Evolutionary conservation across 2,329 filamentous ascomycete genomes (phyloP), one percentile per base, ranked within the genome.

Genomic region (Drechslerella dactyloides): DNA sequence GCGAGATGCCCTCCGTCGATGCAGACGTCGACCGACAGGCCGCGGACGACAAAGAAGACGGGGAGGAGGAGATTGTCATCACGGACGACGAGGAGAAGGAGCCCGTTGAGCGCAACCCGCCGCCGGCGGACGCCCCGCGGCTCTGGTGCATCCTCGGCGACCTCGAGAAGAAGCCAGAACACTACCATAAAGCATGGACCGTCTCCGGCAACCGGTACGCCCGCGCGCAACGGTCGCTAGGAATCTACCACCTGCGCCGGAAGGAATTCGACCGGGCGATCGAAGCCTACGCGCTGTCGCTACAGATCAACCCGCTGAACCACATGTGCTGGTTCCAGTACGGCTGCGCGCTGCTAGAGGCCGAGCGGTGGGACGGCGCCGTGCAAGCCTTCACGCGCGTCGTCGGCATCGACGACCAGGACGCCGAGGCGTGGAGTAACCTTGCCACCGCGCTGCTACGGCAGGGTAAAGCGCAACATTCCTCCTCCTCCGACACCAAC

Each of bases 111-210:
- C 83, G 88, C 1, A 81, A 84, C 2, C 89, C 90, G 0, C 82
- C 90, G 0, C 91, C 92, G 0, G 84, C 89, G 0, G 91, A 97
- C 78, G 91, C 93, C 0, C 90, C 94, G 0, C 86, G 94, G 0
- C 82, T 97, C 3, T 93, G 93, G 82, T 97, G 93, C 78, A 97
- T 99, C 65, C 82, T 99, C 0, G 94, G 93, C 17, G 94, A 99
- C 76, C 84, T 99, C 15, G 90, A 96, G 75, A 83, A 87, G 21
- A 85, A 94, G 8, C 84, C 89, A 0, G 79, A 81, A 8, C 86
- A 93, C 81, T 99, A 96, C 80, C 85, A 90, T 74, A 89, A 89
- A 13, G 92, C 93, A 0, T 99, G 94, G 94, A 86, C 89, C 19
- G 85, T 96, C 0, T 97, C 93, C 0, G 87, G 87, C 1, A 80